A percentile compares a stretch with the other conserved stretches of the same genome.
These are phyloP conservation scores for Trichoderma gracile DNA, from an alignment of 2,329 filamentous ascomycete genomes.

Conservation along the genomic window DNA sequence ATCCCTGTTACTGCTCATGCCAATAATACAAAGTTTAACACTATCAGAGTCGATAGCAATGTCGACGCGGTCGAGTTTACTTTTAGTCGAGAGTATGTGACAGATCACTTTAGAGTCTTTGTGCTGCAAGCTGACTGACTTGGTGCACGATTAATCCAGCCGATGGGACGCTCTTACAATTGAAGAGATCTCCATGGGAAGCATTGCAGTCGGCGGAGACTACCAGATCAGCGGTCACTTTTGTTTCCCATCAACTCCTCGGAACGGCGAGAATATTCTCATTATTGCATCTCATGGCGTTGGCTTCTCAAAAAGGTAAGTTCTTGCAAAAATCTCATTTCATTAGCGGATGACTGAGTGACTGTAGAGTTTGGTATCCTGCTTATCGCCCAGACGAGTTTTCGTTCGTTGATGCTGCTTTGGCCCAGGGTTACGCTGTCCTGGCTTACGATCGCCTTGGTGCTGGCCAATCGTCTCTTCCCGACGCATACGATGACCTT, in stretches of 20 bases:
- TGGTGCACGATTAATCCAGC: neutral
- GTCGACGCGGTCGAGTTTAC: neutral
- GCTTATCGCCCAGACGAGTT: neutral
- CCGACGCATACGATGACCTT: neutral
- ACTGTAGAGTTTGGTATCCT: neutral
- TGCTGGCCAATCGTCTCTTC: neutral
- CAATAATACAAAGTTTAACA: neutral
- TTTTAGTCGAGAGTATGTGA: neutral
- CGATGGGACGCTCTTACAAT: neutral
- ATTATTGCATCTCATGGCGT: slow-evolving; percentile 1
- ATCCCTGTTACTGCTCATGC: neutral
- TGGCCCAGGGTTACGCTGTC: neutral
- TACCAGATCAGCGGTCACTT: neutral
- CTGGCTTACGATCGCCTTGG: neutral
- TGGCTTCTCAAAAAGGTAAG: neutral
- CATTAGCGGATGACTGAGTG: neutral
- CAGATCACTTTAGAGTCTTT: fast-evolving
- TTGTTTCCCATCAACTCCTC: neutral
- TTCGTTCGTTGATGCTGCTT: neutral
- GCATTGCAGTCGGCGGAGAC: neutral
- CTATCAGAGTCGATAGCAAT: neutral
- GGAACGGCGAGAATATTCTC: neutral
- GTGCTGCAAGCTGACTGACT: neutral
- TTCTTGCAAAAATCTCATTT: no score
- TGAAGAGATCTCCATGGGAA: neutral